A percentile compares a stretch with the other conserved stretches of the same genome.
These are phyloP conservation scores for Xerocomus potaroensis DNA, from an alignment of 768 basidiomycete genomes.

Conservation along the genomic window DNA sequence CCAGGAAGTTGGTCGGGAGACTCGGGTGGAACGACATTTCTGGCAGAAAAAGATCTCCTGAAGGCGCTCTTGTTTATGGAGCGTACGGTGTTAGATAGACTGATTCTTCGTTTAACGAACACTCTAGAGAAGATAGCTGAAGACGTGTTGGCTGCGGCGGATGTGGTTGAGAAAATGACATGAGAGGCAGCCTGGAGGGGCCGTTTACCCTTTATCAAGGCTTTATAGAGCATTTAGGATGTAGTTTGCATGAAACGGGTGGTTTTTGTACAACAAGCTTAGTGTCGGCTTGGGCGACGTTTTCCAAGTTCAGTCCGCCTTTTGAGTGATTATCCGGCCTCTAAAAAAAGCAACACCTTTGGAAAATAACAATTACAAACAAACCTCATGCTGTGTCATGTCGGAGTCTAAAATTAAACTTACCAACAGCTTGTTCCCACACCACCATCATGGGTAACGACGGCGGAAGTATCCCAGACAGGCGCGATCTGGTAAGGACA, in stretches of 20 bases:
- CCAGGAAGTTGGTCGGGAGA: conserved; percentile 44
- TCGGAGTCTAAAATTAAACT: conserved; percentile 4
- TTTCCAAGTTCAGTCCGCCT: conserved; percentile 2
- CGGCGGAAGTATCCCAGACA: conserved; percentile 83
- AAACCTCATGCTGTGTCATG: neutral
- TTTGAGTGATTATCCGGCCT: conserved; percentile 1
- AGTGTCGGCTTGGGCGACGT: conserved; percentile 3
- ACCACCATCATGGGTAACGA: conserved; percentile 70
- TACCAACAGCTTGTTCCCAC: too few relatives aligned
- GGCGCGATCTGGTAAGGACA: conserved; percentile 69
- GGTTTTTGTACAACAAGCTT: conserved; percentile 3
- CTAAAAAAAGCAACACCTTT: conserved; percentile 19
- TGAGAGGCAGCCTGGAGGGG: conserved; percentile 55
- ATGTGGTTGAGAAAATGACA: conserved; percentile 27
- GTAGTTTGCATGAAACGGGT: conserved; percentile 15
- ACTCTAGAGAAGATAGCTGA: conserved; percentile 30
- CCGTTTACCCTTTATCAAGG: conserved; percentile 41
- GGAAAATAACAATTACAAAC: conserved; percentile 25
- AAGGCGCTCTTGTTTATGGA: conserved; percentile 24
- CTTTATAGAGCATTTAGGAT: conserved; percentile 29
- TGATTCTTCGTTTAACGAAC: conserved; percentile 31
- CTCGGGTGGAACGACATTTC: conserved; percentile 30
- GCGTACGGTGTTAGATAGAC: conserved; percentile 29
- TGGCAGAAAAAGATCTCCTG: conserved; percentile 24
- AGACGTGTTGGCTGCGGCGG: conserved; percentile 29